Conservation (phyloP, 345 rosid species). For the Citrus inodora region DNA sequence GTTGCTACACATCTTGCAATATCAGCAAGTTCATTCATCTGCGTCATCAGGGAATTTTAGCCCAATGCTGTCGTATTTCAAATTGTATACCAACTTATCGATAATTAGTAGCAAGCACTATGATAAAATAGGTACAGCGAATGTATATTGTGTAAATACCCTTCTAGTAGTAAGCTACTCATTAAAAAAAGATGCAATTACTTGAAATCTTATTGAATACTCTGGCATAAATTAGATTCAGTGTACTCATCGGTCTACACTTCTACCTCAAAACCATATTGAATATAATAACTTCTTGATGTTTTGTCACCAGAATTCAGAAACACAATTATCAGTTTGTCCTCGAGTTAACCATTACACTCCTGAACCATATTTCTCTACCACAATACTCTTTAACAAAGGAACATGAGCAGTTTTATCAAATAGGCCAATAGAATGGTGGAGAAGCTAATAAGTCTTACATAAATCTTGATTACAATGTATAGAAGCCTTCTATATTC, state of each 20-base stretch:
- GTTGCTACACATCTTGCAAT: conserved; percentile 92
- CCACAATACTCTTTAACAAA: background rate
- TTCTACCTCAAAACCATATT: background rate
- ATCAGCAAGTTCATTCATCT: conserved; percentile 98
- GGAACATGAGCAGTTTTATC: background rate
- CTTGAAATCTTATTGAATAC: background rate
- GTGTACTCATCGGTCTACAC: background rate
- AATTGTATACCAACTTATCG: background rate
- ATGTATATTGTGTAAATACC: background rate
- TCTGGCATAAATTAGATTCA: background rate
- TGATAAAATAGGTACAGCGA: background rate
- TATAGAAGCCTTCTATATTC: background rate
- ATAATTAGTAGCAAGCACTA: background rate
- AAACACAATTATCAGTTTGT: background rate
- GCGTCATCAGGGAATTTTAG: conserved; percentile 30
- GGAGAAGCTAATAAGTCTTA: background rate
- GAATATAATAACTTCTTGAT: background rate
- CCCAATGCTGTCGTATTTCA: background rate
- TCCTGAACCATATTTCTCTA: background rate
- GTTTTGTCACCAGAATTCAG: background rate
- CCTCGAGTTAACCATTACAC: background rate
- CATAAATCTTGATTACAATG: background rate
- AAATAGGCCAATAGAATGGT: background rate
- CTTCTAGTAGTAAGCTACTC: background rate
- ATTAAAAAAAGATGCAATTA: background rate